Evolutionary conservation across 352 stramenopile species (phyloP), one percentile per base, ranked within the genome.

Genomic region (Paralagenidium karlingii): DNA sequence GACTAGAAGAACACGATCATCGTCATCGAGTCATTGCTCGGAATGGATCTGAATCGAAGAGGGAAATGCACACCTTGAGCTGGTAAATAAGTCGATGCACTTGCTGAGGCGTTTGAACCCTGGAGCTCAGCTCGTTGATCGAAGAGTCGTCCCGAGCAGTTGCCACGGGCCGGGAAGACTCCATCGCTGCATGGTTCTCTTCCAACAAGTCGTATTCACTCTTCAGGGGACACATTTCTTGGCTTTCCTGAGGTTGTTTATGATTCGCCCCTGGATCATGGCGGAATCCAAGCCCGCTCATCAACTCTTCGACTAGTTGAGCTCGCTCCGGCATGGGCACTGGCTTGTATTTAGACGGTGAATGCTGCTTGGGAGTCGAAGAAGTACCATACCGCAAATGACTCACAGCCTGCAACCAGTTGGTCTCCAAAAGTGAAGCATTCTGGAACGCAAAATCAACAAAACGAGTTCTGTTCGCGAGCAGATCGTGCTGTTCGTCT

Each of bases 391-490:
- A 58, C 1, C 64, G 60, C 18, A 82, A 40, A 5, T 55, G 39
- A 16, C 64, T 67, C 12, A 83, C 43, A 2, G 71, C 63, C 44
- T 77, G 46, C 0, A 77, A 49, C 69, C 69, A 83, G 9, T 66
- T 65, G 0, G 52, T 38, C 4, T 48, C 50, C 11, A 83, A 42
- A 26, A 81, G 5, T 0, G 45, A 49, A 1, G 63, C 63, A 30
- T 83, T 83, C 8, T 47, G 45, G 24, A 81, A 81, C 13, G 68
- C 61, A 31, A 83, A 83, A 32, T 83, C 45, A 6, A 81, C 69
- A 24, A 81, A 81, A 12, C 60, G 43, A 7, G 49, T 31, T 5
- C 71, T 49, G 21, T 81, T 61, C 1, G 47, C 40, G 3, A 83
- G 42, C 18, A 83, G 39, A 38, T 83, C 62, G 13, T 24, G 40